Percentiles rank a stretch among this genome's conserved stretches.
Conservation (phyloP, 495 filamentous ascomycete genomes). For the Chaetomium fimeti region DNA sequence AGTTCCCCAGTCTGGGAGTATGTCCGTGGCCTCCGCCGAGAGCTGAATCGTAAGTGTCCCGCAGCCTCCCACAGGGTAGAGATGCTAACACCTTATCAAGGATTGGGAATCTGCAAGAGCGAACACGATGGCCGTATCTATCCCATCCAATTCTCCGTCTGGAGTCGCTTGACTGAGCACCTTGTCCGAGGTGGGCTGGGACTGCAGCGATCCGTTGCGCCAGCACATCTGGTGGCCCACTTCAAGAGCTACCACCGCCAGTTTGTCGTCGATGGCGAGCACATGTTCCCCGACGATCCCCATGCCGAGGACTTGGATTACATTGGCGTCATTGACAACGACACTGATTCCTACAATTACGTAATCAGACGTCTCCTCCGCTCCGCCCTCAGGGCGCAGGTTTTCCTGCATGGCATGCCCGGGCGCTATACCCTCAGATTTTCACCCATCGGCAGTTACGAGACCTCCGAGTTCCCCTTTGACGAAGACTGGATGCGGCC, state of each 20-base stretch:
- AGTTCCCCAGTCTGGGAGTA: background rate
- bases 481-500: background rate
- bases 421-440: background rate
- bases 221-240: background rate
- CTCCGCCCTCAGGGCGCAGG: background rate
- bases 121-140: background rate
- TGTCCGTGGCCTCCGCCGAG: background rate
- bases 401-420: background rate
- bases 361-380: background rate
- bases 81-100: background rate
- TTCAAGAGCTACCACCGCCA: background rate
- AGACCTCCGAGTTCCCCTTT: background rate
- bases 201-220: background rate
- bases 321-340: background rate
- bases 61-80: no score
- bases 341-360: background rate
- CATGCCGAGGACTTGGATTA: background rate
- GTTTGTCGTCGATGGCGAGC: background rate
- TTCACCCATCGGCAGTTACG: background rate
- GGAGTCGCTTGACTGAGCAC: background rate
- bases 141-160: background rate
- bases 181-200: background rate
- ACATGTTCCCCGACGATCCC: background rate
- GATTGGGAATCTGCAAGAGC: background rate
- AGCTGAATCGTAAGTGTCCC: background rate